Base-by-base conservation (phyloP, 345 rosid species). In the Eucalyptus shirleyi region DNA sequence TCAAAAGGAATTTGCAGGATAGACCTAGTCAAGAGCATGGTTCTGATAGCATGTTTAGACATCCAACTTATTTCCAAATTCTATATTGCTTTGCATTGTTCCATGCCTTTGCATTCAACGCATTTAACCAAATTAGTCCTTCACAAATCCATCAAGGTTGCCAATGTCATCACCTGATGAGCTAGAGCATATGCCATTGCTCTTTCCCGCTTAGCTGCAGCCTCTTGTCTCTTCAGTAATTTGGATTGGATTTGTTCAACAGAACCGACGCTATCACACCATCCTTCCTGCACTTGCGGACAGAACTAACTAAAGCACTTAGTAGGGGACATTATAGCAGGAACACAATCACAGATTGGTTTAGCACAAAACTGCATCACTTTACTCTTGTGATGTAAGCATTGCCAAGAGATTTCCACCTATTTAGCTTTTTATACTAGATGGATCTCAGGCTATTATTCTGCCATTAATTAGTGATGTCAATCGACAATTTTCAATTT, bases 101-200 rank as follows among this genome's bases (percentile, higher is more conserved):
- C 47, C 85, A 77, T 12, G 17, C 47, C 85, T 77, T 77, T 42
- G 47, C 28, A 77, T 77, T 40, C 30, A 77, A 40, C 2, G 3
- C 85, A 77, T 69, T 34, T 77, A 77, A 40, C 16, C 47, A 26
- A 77, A 72, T 56, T 30, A 89, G 42, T 15, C 23, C 47, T 40
- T 72, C 45, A 69, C 37, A 60, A 56, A 11, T 21, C 18, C 62
- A 90, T 32, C 50, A 88, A 56, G 59, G 55, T 87, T 40, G 45
- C 77, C 49, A 88, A 81, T 87, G 87, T 80, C 72, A 69, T 60
- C 90, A 98, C 99, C 97, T 98, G 99, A 92, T 98, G 99, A 50
- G 99, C 95, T 91, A 98, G 90, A 90, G 99, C 99, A 95, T 97
- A 98, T 28, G 99, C 99, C 98, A 97, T 98, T 59, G 99, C 99